A percentile compares a stretch with the other conserved stretches of the same genome.
These are phyloP conservation scores for Apiotrichum domesticum DNA, from an alignment of 1,284 basidiomycete genomes.

Conservation along the genomic window DNA sequence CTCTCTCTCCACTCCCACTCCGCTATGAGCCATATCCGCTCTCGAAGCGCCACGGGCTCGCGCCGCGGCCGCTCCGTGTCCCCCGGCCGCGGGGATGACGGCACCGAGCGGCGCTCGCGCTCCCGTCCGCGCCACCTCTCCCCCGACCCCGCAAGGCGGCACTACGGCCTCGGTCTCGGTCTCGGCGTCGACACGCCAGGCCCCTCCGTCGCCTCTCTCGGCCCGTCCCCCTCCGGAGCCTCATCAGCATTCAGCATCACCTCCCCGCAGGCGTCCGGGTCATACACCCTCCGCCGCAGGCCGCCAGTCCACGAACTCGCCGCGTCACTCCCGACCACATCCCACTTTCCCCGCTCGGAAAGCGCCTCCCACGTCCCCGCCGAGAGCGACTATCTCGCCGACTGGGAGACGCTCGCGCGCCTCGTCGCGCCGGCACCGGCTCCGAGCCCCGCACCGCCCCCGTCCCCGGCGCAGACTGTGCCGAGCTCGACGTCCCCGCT, in stretches of 20 bases:
- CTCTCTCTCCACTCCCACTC: no score
- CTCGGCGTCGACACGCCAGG: no score
- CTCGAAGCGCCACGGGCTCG: no score
- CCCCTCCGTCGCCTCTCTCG: no score
- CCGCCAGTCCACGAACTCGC: background rate
- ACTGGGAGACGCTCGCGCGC: constrained; percentile 35
- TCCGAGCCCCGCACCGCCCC: background rate
- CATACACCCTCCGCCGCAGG: background rate
- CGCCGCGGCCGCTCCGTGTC: no score
- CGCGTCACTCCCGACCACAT: background rate
- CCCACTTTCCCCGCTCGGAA: background rate
- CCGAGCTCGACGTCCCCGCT: background rate
- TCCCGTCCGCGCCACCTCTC: no score
- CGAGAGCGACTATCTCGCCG: constrained; percentile 23
- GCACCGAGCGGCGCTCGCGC: no score
- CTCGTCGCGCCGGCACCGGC: constrained; percentile 15
- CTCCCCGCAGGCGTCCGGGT: background rate
- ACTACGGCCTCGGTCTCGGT: no score
- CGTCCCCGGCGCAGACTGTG: background rate
- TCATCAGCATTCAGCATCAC: background rate
- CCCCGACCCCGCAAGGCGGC: no score
- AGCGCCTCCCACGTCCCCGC: background rate
- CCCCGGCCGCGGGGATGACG: no score
- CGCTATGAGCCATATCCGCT: no score
- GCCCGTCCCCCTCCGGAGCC: no score